phyloP scores from a whole-genome alignment of 2,329 filamentous ascomycete species.

The Aspergillus oerlinghausenensis region DNA sequence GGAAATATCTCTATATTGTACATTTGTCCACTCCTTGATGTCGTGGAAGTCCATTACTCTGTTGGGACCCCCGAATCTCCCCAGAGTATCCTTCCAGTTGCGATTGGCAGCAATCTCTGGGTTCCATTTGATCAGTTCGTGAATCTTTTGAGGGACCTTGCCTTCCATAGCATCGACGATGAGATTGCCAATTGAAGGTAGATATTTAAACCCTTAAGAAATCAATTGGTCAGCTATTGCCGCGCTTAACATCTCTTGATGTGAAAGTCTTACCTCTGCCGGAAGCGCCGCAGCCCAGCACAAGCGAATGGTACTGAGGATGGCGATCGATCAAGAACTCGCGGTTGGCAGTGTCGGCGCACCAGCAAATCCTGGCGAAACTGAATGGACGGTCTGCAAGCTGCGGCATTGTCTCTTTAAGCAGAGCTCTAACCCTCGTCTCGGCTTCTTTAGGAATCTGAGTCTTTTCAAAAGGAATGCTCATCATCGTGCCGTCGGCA shows the following conservation, averaged over 20 bases:
- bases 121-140: constrained; percentile 46
- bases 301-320: constrained; percentile 40
- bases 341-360: constrained; percentile 52
- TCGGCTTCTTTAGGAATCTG: constrained; percentile 45
- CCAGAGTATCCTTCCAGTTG: constrained; percentile 45
- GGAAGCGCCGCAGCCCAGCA: constrained; percentile 47
- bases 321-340: constrained; percentile 51
- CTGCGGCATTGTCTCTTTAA: constrained; percentile 51
- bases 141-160: constrained; percentile 38
- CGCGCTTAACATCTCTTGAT: background rate
- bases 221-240: background rate
- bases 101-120: constrained; percentile 46
- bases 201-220: constrained; percentile 47
- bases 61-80: constrained; percentile 44
- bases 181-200: constrained; percentile 47
- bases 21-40: constrained; percentile 39
- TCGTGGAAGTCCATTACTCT: constrained; percentile 46
- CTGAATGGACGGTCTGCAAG: constrained; percentile 47
- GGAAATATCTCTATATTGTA: constrained; percentile 12
- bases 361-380: constrained; percentile 54
- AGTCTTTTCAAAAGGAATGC: constrained; percentile 42
- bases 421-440: constrained; percentile 43
- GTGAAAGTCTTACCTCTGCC: constrained; percentile 25
- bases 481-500: constrained; percentile 23
- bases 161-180: constrained; percentile 47